A percentile compares a stretch with the other conserved stretches of the same genome.
These are phyloP conservation scores for Acrocalymma vagum DNA, from an alignment of 2,329 filamentous ascomycete genomes.

Conservation along the genomic window DNA sequence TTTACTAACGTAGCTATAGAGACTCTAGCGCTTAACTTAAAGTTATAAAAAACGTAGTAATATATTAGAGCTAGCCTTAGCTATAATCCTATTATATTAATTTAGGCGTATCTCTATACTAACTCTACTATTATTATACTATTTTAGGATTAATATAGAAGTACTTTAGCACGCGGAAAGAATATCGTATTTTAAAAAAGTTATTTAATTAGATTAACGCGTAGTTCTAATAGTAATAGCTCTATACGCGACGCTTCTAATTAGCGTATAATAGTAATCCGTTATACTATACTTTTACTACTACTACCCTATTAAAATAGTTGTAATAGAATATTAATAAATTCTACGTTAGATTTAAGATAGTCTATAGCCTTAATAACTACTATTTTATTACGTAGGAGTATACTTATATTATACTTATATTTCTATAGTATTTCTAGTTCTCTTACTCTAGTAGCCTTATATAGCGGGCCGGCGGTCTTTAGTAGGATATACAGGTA, in stretches of 20 bases:
- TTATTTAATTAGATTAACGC: slow-evolving; percentile 1
- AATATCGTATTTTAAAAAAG: slow-evolving; percentile 2
- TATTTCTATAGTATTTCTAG: slow-evolving; percentile 1
- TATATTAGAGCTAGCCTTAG: slow-evolving; percentile 1
- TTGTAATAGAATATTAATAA: slow-evolving; percentile 4
- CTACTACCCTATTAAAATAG: background rate
- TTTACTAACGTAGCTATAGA: slow-evolving; percentile 3
- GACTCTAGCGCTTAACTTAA: background rate
- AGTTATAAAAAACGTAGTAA: slow-evolving; percentile 2
- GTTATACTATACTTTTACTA: slow-evolving; percentile 1
- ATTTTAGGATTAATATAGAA: slow-evolving; percentile 1
- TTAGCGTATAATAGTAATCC: background rate
- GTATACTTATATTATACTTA: slow-evolving; percentile 2
- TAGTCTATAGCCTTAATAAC: slow-evolving; percentile 2
- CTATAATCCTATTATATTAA: slow-evolving; percentile 1
- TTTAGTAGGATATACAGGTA: slow-evolving; percentile 1
- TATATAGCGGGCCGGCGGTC: background rate
- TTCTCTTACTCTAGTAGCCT: slow-evolving; percentile 1
- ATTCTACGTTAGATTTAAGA: slow-evolving; percentile 2
- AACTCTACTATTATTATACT: slow-evolving; percentile 1
- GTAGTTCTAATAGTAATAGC: background rate
- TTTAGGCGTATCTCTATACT: slow-evolving; percentile 1
- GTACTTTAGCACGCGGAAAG: slow-evolving; percentile 1
- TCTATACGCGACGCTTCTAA: slow-evolving; percentile 1
- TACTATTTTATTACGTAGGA: slow-evolving; percentile 2